Percentiles rank a stretch among this genome's conserved stretches.
These are phyloP conservation scores for Monilinia laxa DNA, from an alignment of 2,329 filamentous ascomycete species.

Conservation along the genomic window DNA sequence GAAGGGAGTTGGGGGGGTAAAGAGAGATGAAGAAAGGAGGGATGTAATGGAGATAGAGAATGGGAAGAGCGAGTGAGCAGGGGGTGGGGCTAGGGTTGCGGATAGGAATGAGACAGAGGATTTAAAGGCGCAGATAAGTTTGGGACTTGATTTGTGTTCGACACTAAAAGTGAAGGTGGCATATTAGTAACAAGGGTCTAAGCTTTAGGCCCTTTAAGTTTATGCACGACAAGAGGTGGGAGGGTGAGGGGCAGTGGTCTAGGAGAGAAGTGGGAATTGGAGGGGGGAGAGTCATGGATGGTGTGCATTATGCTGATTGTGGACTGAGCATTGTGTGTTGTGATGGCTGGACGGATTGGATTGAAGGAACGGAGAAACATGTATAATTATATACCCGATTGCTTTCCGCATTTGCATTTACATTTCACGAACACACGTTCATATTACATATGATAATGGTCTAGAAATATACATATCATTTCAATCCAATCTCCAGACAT, in stretches of 20 bases:
- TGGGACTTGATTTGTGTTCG: background rate
- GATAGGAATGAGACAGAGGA: background rate
- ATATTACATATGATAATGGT: background rate
- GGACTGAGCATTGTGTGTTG: background rate
- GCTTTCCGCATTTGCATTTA: background rate
- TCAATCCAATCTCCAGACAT: slow-evolving; percentile 4
- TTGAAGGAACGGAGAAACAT: background rate
- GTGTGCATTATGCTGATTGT: background rate
- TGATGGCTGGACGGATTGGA: background rate
- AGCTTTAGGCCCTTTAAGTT: background rate
- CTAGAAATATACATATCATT: slow-evolving; percentile 12
- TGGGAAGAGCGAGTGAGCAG: background rate
- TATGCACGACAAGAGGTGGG: background rate
- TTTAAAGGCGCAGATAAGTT: background rate
- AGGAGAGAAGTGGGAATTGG: background rate
- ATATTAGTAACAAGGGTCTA: background rate
- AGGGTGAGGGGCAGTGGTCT: background rate
- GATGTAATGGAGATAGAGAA: background rate
- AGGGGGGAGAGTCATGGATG: background rate
- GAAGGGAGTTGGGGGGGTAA: slow-evolving; percentile 8
- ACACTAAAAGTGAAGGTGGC: background rate
- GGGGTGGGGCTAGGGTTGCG: too few relatives aligned
- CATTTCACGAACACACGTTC: background rate
- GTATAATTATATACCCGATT: background rate
- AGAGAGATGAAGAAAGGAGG: background rate